These are phyloP conservation scores for Fusarium sambucinum DNA, from an alignment of 2,329 filamentous ascomycete species.

Conservation along the genomic window DNA sequence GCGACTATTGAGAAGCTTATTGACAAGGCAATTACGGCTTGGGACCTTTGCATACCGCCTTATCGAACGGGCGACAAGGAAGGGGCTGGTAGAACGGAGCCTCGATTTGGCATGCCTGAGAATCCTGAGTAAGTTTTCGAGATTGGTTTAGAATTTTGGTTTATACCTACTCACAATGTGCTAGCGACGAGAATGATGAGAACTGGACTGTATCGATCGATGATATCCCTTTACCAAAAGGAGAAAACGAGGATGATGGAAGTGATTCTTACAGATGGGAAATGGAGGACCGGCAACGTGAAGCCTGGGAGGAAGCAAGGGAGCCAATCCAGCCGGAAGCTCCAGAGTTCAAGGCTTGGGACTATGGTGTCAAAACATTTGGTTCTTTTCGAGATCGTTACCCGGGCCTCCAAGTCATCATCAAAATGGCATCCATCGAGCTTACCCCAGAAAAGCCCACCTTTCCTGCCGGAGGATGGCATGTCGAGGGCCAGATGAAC, in stretches of 20 bases:
- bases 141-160: rapidly evolving
- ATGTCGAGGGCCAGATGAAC: slow-evolving; percentile 47
- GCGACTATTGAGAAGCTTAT: slow-evolving; percentile 54
- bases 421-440: slow-evolving; percentile 63
- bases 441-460: slow-evolving; percentile 42
- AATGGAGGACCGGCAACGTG: background rate
- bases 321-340: slow-evolving; percentile 26
- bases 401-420: slow-evolving; percentile 64
- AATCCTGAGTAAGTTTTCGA: slow-evolving; percentile 21
- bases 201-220: slow-evolving; percentile 21
- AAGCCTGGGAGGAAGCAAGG: slow-evolving; percentile 28
- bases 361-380: slow-evolving; percentile 27
- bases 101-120: slow-evolving; percentile 14
- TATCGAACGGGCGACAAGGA: rapidly evolving
- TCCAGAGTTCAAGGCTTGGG: slow-evolving; percentile 55
- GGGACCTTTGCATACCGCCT: slow-evolving; percentile 56
- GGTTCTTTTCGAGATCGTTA: slow-evolving; percentile 18
- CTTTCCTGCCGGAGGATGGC: slow-evolving; percentile 36
- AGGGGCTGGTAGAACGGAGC: slow-evolving; percentile 24
- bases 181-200: slow-evolving; percentile 15
- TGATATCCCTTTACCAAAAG: background rate
- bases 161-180: background rate
- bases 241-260: background rate
- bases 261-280: background rate
- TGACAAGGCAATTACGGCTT: slow-evolving; percentile 55